Base-by-base conservation (phyloP, 2,329 filamentous ascomycete genomes). In the Lecanoromycetidae sp. region DNA sequence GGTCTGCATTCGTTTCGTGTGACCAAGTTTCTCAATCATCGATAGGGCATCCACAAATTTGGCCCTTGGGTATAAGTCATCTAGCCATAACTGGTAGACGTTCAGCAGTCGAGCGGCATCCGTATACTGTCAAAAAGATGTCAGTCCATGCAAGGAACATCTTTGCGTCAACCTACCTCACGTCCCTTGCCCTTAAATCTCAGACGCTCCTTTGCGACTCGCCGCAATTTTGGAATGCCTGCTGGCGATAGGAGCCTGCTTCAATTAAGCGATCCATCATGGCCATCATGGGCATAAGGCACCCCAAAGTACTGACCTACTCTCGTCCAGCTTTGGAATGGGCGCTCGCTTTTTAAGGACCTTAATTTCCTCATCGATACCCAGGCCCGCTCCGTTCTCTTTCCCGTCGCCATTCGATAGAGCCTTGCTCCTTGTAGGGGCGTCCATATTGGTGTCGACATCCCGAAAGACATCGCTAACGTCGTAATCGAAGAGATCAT, bases 31-130 rank as follows among this genome's bases (percentile, higher is more conserved):
- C 63, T 98, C 91, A 2, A 96, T 85, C 70, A 96, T 94, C 32
- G 74, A 69, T 5, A 96, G 70, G 2, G 84, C 91, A 58, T 98
- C 91, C 39, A 84, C 76, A 59, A 98, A 98, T 59, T 87, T 90
- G 4, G 90, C 91, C 59, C 93, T 87, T 10, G 91, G 91, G 59
- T 88, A 98, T 10, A 98, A 71, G 59, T 95, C 87, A 64, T 98
- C 90, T 2, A 98, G 82, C 91, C 91, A 98, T 47, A 94, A 66
- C 62, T 96, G 91, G 61, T 96, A 98, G 61, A 93, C 85, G 20
- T 84, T 86, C 39, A 98, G 72, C 20, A 98, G 74, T 13, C 80
- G 78, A 0, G 81, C 76, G 9, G 87, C 78, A 60, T 98, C 91
- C 15, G 83, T 81, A 64, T 91, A 96, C 80, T 53, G 46, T 52